phyloP scores from a whole-genome alignment of 2,329 filamentous ascomycete species.

The Colletotrichum horii region DNA sequence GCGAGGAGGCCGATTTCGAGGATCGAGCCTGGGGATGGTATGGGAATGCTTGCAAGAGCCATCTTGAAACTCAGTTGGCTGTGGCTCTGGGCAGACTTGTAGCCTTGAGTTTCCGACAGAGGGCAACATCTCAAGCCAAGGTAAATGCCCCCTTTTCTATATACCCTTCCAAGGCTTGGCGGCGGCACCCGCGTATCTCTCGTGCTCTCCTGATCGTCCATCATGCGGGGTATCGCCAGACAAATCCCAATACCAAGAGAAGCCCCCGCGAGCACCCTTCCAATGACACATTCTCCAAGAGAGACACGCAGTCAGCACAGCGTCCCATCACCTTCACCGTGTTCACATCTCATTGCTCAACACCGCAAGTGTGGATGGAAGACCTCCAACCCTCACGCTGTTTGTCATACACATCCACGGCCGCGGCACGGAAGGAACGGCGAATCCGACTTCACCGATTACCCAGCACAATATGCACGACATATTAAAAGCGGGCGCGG shows the following conservation, averaged over 20 bases:
- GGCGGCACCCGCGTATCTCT: no score
- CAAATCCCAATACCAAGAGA: background rate
- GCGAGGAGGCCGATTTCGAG: background rate
- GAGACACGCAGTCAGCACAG: background rate
- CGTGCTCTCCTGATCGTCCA: no score
- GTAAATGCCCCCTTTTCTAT: no score
- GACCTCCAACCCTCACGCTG: background rate
- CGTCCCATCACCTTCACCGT: background rate
- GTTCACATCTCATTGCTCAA: background rate
- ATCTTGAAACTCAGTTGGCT: background rate
- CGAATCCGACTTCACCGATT: background rate
- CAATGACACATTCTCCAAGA: background rate
- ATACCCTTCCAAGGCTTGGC: no score
- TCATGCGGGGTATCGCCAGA: no score
- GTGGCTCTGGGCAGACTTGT: background rate
- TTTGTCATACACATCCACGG: background rate
- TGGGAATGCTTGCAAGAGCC: background rate
- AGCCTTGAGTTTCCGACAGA: no score
- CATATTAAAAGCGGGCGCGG: background rate
- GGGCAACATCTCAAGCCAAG: no score
- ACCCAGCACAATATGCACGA: background rate
- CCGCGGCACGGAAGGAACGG: background rate
- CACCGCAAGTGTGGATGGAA: background rate
- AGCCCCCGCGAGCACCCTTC: background rate
- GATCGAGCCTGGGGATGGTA: background rate